A percentile compares a stretch with the other conserved stretches of the same genome.
Conservation (phyloP, 2,329 filamentous ascomycete species). For the Diplocarpon rosae region DNA sequence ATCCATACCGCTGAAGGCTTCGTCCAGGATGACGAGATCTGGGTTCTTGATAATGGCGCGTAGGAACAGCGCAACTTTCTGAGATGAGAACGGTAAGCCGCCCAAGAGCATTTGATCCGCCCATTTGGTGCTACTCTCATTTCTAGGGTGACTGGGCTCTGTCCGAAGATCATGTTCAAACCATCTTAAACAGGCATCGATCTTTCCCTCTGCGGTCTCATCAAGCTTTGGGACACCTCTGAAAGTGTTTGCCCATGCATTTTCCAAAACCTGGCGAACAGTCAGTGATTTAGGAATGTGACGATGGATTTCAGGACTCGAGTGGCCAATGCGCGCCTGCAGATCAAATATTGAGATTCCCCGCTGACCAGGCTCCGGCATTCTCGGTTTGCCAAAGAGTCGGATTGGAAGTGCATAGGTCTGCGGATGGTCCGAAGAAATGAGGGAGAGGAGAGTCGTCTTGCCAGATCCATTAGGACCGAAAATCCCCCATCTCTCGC, state of each 20-base stretch:
- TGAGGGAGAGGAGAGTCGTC: conserved; percentile 83
- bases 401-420: conserved; percentile 81
- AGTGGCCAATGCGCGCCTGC: conserved; percentile 81
- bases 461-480: conserved; percentile 93
- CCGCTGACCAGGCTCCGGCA: conserved; percentile 55
- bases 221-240: conserved; percentile 57
- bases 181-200: conserved; percentile 62
- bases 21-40: conserved; percentile 75
- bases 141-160: conserved; percentile 16
- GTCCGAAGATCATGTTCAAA: conserved; percentile 67
- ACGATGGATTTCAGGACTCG: conserved; percentile 85
- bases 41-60: conserved; percentile 70
- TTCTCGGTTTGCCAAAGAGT: conserved; percentile 70
- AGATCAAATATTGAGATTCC: conserved; percentile 90
- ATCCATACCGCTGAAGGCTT: conserved; percentile 81
- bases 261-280: conserved; percentile 65
- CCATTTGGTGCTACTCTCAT: conserved; percentile 38
- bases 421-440: conserved; percentile 93
- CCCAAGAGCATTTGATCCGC: conserved; percentile 59
- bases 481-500: conserved; percentile 85
- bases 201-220: conserved; percentile 41
- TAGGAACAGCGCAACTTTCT: conserved; percentile 77
- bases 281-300: conserved; percentile 76
- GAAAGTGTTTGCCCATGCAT: conserved; percentile 86
- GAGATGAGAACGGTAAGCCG: conserved; percentile 65